Evolutionary conservation across 495 filamentous ascomycete species (phyloP).

Genomic region (Aspergillus sclerotioniger): DNA sequence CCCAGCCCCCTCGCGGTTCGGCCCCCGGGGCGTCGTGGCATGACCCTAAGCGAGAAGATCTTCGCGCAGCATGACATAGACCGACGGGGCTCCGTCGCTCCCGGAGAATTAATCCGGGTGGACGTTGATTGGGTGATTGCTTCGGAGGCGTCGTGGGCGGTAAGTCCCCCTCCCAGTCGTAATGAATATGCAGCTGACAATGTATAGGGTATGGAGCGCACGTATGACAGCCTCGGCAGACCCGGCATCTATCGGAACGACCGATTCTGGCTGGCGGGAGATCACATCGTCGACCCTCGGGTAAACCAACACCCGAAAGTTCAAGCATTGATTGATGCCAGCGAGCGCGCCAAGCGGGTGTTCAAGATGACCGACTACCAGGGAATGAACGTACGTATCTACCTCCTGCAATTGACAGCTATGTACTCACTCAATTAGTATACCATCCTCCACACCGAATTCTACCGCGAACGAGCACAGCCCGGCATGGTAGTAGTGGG

Average conservation of each 20-base stretch:
- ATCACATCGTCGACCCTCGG: conserved; percentile 47
- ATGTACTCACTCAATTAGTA: conserved; percentile 20
- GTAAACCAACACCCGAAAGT: conserved; percentile 32
- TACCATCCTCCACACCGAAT: conserved; percentile 50
- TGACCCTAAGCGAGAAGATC: neutral
- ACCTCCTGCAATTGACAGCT: too few species aligned
- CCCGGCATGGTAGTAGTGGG: conserved; percentile 47
- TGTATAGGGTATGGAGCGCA: conserved; percentile 36
- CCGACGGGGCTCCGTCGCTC: neutral
- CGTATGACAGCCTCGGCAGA: conserved; percentile 31
- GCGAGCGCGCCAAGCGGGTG: conserved; percentile 31
- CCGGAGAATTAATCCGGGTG: conserved; percentile 39
- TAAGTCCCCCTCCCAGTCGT: conserved; percentile 10
- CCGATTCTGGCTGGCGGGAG: conserved; percentile 47
- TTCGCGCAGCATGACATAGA: neutral
- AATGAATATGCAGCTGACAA: neutral
- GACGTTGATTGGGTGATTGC: conserved; percentile 45
- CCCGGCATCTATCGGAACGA: conserved; percentile 48
- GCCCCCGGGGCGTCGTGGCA: neutral
- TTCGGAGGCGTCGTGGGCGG: conserved; percentile 39
- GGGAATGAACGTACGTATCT: conserved; percentile 37
- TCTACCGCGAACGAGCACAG: conserved; percentile 41
- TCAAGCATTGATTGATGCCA: conserved; percentile 32
- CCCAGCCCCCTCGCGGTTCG: too few species aligned
- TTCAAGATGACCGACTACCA: conserved; percentile 49